A percentile compares a stretch with the other conserved stretches of the same genome.
Evolutionary conservation across 176 grass and related monocot species (phyloP).

Genomic region (Oryza rufipogon): DNA sequence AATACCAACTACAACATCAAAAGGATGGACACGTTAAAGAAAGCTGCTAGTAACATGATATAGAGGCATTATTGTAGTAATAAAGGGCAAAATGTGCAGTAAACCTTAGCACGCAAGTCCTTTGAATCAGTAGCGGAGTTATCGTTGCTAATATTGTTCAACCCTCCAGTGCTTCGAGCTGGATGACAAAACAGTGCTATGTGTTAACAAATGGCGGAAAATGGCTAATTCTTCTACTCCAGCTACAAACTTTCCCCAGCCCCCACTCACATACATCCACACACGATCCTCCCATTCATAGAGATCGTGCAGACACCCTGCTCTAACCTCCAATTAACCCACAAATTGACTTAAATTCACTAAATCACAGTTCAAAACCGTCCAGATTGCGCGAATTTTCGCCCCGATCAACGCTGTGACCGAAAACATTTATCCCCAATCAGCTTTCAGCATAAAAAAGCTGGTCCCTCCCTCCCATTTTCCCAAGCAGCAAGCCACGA

Average conservation of each 20-base stretch:
- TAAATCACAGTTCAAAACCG: background rate
- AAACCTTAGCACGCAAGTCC: constrained; percentile 84
- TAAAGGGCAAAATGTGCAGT: background rate
- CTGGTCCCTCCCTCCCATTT: background rate
- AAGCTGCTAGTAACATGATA: background rate
- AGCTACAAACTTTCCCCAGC: background rate
- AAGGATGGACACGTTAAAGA: constrained; percentile 25
- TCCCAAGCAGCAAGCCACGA: background rate
- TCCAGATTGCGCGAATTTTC: background rate
- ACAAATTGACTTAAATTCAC: background rate
- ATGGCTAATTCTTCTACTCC: background rate
- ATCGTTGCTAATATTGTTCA: constrained; percentile 51
- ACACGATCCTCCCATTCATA: background rate
- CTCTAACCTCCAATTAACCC: background rate
- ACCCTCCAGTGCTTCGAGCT: constrained; percentile 65
- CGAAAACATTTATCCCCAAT: background rate
- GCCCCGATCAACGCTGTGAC: background rate
- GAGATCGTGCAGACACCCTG: background rate
- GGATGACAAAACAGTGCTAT: constrained; percentile 27
- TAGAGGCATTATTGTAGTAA: background rate
- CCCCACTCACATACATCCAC: background rate
- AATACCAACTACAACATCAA: constrained; percentile 69
- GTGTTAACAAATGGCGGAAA: constrained; percentile 18
- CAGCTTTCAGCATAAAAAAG: background rate
- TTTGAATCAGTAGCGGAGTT: constrained; percentile 57